A percentile compares a stretch with the other conserved stretches of the same genome.
Evolutionary conservation across 2,329 filamentous ascomycete genomes (phyloP).

Genomic region (Calonectria crousiana): DNA sequence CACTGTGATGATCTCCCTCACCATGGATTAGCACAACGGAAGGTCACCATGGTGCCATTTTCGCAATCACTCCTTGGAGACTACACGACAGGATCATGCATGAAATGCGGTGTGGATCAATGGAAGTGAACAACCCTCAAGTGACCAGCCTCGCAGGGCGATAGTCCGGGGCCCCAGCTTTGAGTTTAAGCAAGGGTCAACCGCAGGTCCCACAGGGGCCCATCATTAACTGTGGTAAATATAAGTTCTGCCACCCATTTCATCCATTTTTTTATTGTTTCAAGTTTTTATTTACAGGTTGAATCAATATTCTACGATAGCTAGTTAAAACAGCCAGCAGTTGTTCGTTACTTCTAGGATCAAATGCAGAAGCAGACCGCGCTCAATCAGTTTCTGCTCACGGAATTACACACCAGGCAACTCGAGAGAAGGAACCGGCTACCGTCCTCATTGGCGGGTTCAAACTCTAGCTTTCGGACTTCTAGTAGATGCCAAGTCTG

Average conservation of each 20-base stretch:
- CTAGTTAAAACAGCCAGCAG: conserved; percentile 25
- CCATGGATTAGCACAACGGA: background rate
- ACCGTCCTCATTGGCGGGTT: conserved; percentile 8
- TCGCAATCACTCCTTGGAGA: background rate
- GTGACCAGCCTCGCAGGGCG: background rate
- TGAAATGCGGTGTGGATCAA: background rate
- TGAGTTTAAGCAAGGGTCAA: background rate
- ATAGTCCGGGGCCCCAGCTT: background rate
- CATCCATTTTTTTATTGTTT: background rate
- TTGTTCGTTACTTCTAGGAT: conserved; percentile 31
- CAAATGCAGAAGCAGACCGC: conserved; percentile 25
- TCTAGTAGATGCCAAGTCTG: conserved; percentile 43
- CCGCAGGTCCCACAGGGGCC: background rate
- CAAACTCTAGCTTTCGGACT: conserved; percentile 19
- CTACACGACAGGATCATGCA: background rate
- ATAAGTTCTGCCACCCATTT: background rate
- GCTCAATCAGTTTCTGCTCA: conserved; percentile 25
- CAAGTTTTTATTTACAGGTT: conserved; percentile 24
- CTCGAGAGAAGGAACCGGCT: conserved; percentile 18
- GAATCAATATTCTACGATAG: conserved; percentile 31
- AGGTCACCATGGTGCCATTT: background rate
- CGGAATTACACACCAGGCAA: conserved; percentile 24
- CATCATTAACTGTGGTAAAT: background rate
- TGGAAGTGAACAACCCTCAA: background rate
- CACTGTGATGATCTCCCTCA: background rate